Evolutionary conservation across 2,329 filamentous ascomycete species (phyloP).

Genomic region (Dactylonectria estremocensis): DNA sequence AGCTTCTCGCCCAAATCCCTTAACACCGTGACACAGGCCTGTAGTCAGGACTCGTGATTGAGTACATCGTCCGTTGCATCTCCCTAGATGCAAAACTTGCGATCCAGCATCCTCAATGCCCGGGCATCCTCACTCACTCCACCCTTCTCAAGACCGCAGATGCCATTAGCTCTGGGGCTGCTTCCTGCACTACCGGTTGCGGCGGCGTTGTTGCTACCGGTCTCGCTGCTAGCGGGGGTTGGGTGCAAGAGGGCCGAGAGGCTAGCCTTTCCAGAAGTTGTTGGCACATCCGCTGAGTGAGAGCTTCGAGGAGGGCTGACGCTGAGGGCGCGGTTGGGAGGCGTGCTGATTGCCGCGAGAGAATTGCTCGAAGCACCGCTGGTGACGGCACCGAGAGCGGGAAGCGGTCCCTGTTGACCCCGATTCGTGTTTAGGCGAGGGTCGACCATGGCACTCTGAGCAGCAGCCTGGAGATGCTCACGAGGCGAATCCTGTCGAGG

Average conservation of each 20-base stretch:
- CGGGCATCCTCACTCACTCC: slow-evolving; percentile 75
- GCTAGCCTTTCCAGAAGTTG: slow-evolving; percentile 57
- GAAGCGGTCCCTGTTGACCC: slow-evolving; percentile 61
- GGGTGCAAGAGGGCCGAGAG: slow-evolving; percentile 68
- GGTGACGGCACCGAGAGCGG: slow-evolving; percentile 57
- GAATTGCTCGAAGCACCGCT: slow-evolving; percentile 47
- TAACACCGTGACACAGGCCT: background rate
- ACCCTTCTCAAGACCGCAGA: slow-evolving; percentile 50
- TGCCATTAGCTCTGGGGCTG: slow-evolving; percentile 50
- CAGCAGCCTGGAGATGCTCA: slow-evolving; percentile 60
- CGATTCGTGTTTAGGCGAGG: slow-evolving; percentile 55
- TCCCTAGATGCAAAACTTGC: slow-evolving; percentile 63
- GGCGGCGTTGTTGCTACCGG: slow-evolving; percentile 60
- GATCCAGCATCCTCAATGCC: slow-evolving; percentile 76
- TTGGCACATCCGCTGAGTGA: slow-evolving; percentile 52
- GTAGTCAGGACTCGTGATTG: background rate
- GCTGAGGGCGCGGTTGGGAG: slow-evolving; percentile 63
- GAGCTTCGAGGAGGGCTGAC: slow-evolving; percentile 63
- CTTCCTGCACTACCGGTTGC: slow-evolving; percentile 61
- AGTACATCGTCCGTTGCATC: slow-evolving; percentile 1
- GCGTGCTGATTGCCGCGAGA: slow-evolving; percentile 56
- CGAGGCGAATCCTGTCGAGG: slow-evolving; percentile 61
- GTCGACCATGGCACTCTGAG: slow-evolving; percentile 60
- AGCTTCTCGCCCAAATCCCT: slow-evolving; percentile 9
- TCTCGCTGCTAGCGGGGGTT: slow-evolving; percentile 62